phyloP scores from a whole-genome alignment of 192 early-diverging fungal species.

The Allomyces macrogynus region DNA sequence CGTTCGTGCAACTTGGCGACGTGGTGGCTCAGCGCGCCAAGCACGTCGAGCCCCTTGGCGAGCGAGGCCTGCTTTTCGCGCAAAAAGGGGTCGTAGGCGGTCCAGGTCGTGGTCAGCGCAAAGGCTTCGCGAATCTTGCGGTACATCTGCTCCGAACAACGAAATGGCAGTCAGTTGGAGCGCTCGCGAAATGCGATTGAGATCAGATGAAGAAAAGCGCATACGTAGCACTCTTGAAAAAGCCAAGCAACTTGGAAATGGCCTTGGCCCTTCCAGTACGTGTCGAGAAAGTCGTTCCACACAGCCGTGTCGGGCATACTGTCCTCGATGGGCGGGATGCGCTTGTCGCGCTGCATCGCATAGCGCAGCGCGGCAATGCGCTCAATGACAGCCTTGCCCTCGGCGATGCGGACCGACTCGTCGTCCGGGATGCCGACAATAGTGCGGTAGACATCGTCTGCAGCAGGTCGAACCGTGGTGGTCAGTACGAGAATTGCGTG shows the following conservation, averaged over 20 bases:
- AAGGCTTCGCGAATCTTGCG: conserved; percentile 44
- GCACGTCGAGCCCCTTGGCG: conserved; percentile 36
- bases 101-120: conserved; percentile 30
- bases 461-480: too few relatives aligned
- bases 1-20: conserved; percentile 13
- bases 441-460: conserved; percentile 40
- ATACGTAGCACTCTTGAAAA: conserved; percentile 51
- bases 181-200: too few relatives aligned
- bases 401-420: conserved; percentile 16
- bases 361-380: conserved; percentile 45
- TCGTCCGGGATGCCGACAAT: conserved; percentile 7
- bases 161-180: too few relatives aligned
- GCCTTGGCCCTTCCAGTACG: conserved; percentile 27
- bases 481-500: too few relatives aligned
- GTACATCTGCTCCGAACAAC: conserved; percentile 25
- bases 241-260: conserved; percentile 69
- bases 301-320: conserved; percentile 24
- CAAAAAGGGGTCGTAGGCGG: conserved; percentile 52
- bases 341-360: conserved; percentile 46
- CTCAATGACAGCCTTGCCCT: conserved; percentile 48
- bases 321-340: conserved; percentile 19
- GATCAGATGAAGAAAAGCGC: background rate
- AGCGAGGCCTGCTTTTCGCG: conserved; percentile 46
- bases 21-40: conserved; percentile 42
- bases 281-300: conserved; percentile 44